Percentiles rank a stretch among this genome's conserved stretches.
Conservation (phyloP, 2,329 filamentous ascomycete species). For the Lachnellula subtilissima region DNA sequence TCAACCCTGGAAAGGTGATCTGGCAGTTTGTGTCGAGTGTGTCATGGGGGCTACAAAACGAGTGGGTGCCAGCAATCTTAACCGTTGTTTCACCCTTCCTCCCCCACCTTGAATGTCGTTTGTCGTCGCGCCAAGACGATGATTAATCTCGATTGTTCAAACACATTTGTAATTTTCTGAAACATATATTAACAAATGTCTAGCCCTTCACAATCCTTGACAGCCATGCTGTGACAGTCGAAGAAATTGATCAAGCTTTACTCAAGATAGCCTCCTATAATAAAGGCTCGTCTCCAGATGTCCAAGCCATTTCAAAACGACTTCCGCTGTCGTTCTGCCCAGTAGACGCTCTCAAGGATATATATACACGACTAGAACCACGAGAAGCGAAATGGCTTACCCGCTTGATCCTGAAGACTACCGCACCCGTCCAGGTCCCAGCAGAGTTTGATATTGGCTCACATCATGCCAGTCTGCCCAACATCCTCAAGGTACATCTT, state of each 20-base stretch:
- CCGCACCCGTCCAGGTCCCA: conserved; percentile 62
- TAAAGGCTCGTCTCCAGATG: conserved; percentile 63
- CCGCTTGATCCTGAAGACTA: conserved; percentile 72
- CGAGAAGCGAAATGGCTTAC: conserved; percentile 84
- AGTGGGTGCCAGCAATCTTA: conserved; percentile 12
- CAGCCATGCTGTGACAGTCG: conserved; percentile 52
- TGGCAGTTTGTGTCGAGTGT: conserved; percentile 50
- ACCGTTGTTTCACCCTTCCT: no score
- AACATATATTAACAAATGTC: conserved; percentile 1
- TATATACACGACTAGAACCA: conserved; percentile 59
- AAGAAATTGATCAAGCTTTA: conserved; percentile 66
- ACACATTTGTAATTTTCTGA: not conserved
- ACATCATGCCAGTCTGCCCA: conserved; percentile 67
- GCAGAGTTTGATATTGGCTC: conserved; percentile 30
- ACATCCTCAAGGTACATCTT: conserved; percentile 64
- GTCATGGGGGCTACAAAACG: conserved; percentile 18
- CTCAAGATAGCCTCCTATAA: conserved; percentile 62
- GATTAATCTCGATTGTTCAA: no score
- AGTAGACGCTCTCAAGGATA: conserved; percentile 43
- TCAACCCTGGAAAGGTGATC: conserved; percentile 53
- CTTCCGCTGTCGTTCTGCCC: conserved; percentile 1
- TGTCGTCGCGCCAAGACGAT: not conserved
- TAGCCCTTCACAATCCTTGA: not conserved
- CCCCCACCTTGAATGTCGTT: conserved; percentile 9
- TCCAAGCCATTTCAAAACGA: conserved; percentile 37